Percentiles rank a stretch among this genome's conserved stretches.
phyloP scores from a whole-genome alignment of 2,329 filamentous ascomycete genomes.

The Blumeria hordei region DNA sequence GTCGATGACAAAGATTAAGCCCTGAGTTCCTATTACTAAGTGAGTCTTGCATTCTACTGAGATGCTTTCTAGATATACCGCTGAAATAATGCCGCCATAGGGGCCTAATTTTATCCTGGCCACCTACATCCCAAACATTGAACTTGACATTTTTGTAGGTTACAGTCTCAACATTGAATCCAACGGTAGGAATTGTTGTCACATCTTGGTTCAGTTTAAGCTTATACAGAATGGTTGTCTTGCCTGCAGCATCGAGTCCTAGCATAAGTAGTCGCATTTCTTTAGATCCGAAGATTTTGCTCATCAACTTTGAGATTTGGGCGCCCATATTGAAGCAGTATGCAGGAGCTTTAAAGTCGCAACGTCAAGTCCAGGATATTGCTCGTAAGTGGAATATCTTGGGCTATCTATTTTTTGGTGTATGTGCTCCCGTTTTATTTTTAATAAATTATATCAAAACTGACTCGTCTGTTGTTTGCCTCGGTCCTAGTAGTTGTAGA shows the following conservation, averaged over 20 bases:
- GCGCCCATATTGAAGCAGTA: slow-evolving; percentile 48
- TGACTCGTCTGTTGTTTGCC: too few relatives aligned
- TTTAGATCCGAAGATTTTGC: slow-evolving; percentile 97
- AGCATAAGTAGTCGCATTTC: slow-evolving; percentile 98
- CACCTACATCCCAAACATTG: slow-evolving; percentile 97
- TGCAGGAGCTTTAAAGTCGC: too few relatives aligned
- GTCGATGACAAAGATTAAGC: slow-evolving; percentile 96
- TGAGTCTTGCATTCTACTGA: background rate
- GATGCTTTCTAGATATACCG: slow-evolving; percentile 22
- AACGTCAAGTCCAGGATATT: background rate
- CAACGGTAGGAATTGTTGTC: slow-evolving; percentile 93
- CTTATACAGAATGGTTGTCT: slow-evolving; percentile 98
- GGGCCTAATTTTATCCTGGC: slow-evolving; percentile 95
- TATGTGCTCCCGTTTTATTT: too few relatives aligned
- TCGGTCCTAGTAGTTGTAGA: too few relatives aligned
- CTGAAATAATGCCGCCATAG: slow-evolving; percentile 96
- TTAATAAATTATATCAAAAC: too few relatives aligned
- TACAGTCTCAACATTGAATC: slow-evolving; percentile 97
- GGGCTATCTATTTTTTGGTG: too few relatives aligned
- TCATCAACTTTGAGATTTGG: slow-evolving; percentile 86
- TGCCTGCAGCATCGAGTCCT: slow-evolving; percentile 90
- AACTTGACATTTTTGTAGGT: slow-evolving; percentile 99
- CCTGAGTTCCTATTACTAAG: slow-evolving; percentile 51
- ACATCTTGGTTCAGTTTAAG: slow-evolving; percentile 95
- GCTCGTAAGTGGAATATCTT: too few relatives aligned